Conservation (phyloP, 116 monocot species). For the Zostera marina region DNA sequence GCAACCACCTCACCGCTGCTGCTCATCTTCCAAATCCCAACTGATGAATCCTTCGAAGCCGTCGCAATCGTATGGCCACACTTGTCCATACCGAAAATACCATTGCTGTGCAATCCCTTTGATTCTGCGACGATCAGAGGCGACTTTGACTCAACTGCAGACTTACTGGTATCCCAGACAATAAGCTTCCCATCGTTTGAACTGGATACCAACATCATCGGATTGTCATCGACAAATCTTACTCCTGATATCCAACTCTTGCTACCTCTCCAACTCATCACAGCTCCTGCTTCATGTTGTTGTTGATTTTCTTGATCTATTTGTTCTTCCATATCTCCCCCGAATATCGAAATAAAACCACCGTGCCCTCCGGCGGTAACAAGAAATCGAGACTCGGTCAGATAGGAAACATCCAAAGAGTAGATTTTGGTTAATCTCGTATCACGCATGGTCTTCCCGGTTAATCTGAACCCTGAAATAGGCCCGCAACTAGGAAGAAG, state of each 20-base stretch:
- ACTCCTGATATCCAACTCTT: conserved; percentile 29
- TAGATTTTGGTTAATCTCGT: conserved; percentile 24
- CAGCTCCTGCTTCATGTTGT: not conserved
- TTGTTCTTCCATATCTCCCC: too few relatives aligned
- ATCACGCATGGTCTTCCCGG: conserved; percentile 15
- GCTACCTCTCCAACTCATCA: conserved; percentile 32
- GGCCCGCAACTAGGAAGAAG: too few relatives aligned
- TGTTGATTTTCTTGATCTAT: too few relatives aligned
- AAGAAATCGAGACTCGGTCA: too few relatives aligned
- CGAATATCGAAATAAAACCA: too few relatives aligned
- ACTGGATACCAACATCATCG: conserved; percentile 22
- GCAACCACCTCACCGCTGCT: conserved; percentile 14
- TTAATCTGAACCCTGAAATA: conserved; percentile 8
- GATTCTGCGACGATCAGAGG: conserved; percentile 13
- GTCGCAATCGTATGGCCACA: conserved; percentile 15
- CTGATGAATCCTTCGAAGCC: conserved; percentile 30
- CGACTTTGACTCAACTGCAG: not conserved
- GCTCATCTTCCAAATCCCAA: conserved; percentile 16
- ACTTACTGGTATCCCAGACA: conserved; percentile 19
- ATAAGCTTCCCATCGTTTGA: conserved; percentile 24
- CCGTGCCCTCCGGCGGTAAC: too few relatives aligned
- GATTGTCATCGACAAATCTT: conserved; percentile 14
- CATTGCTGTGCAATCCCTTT: conserved; percentile 18
- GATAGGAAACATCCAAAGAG: conserved; percentile 13
- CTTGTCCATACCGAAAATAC: conserved; percentile 22